phyloP scores from a whole-genome alignment of 371 early-diverging fungal species.

The Lichtheimia ornata region DNA sequence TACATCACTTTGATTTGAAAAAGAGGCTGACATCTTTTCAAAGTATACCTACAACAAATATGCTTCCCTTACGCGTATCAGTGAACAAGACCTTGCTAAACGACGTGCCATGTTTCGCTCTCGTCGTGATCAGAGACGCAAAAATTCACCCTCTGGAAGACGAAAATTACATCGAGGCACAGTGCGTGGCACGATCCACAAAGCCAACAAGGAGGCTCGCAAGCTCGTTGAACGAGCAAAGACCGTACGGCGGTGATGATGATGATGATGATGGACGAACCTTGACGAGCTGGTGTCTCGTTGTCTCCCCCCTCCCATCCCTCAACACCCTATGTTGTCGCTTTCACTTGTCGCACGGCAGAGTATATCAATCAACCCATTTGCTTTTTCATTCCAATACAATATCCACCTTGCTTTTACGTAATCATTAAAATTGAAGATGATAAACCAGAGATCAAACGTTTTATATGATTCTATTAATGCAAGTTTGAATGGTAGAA shows the following conservation, averaged over 20 bases:
- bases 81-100: slow-evolving; percentile 5
- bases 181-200: slow-evolving; percentile 41
- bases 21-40: background rate
- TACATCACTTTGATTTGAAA: slow-evolving; percentile 11
- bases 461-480: too few species aligned
- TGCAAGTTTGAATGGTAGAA: too few species aligned
- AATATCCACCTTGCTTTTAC: too few species aligned
- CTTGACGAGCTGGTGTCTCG: too few species aligned
- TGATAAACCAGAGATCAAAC: too few species aligned
- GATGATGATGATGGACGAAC: background rate
- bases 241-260: slow-evolving; percentile 28
- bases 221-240: slow-evolving; percentile 49
- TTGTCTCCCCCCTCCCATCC: too few species aligned
- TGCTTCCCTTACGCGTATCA: slow-evolving; percentile 4
- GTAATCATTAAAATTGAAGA: too few species aligned
- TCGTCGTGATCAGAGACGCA: slow-evolving; percentile 41
- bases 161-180: slow-evolving; percentile 31
- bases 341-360: too few species aligned
- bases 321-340: too few species aligned
- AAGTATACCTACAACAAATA: slow-evolving; percentile 11
- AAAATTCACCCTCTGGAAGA: slow-evolving; percentile 26
- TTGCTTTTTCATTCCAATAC: too few species aligned
- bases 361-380: too few species aligned
- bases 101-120: slow-evolving; percentile 13
- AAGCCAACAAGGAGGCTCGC: slow-evolving; percentile 45